These are phyloP conservation scores for Gautieria morchelliformis DNA, from an alignment of 768 basidiomycete genomes.

Conservation along the genomic window DNA sequence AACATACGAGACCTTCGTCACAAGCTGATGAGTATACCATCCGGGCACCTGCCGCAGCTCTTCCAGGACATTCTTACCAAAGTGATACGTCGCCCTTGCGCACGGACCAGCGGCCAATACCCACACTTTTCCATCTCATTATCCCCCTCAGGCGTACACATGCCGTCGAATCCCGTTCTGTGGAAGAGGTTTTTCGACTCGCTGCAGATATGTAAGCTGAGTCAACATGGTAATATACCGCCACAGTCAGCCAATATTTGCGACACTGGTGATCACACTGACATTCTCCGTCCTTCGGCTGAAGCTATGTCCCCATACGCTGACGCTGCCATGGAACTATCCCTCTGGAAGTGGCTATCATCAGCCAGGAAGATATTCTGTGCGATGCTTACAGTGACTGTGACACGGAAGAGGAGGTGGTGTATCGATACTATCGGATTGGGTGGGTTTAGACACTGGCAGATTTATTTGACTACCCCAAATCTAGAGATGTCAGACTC, in stretches of 20 bases:
- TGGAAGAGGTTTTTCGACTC: constrained; percentile 47
- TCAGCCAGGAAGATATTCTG: constrained; percentile 42
- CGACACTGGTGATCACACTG: neutral
- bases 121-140: constrained; percentile 53
- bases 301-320: neutral
- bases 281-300: neutral
- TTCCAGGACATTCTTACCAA: neutral
- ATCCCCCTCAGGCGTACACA: constrained; percentile 69
- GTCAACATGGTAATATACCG: neutral
- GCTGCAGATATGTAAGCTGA: constrained; percentile 3
- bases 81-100: neutral
- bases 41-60: neutral
- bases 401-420: constrained; percentile 37
- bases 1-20: constrained; percentile 11
- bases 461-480: too few relatives aligned
- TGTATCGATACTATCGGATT: constrained; percentile 65
- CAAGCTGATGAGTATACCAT: constrained; percentile 19
- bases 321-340: neutral
- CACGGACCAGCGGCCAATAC: constrained; percentile 2
- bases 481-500: too few relatives aligned
- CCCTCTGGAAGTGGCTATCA: constrained; percentile 34
- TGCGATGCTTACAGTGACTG: constrained; percentile 38
- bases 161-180: constrained; percentile 41
- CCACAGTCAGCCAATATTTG: constrained; percentile 1
- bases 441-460: constrained; percentile 39